Percentiles rank a stretch among this genome's conserved stretches.
Conservation (phyloP, 75 land plant species). For the Pinus tabuliformis region DNA sequence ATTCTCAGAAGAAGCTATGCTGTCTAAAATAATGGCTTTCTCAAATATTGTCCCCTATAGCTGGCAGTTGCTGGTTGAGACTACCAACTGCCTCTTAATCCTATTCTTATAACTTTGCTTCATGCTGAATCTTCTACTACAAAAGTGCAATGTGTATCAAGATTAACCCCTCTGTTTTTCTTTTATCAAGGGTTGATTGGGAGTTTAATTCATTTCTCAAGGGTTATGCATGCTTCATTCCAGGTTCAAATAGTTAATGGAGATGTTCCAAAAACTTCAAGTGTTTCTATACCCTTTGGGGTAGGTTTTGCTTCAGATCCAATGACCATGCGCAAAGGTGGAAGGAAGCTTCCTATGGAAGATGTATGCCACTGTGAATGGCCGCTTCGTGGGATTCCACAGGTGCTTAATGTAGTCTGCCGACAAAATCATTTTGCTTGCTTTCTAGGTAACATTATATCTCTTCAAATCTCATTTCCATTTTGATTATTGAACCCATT, state of each 20-base stretch:
- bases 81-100: background rate
- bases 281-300: conserved; percentile 53
- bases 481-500: background rate
- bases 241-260: conserved; percentile 52
- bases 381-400: conserved; percentile 75
- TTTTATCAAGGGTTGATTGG: too few relatives aligned
- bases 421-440: background rate
- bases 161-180: too few relatives aligned
- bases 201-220: background rate
- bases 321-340: conserved; percentile 84
- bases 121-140: background rate
- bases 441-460: background rate
- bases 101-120: background rate
- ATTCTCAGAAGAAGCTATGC: too few relatives aligned
- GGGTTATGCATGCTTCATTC: background rate
- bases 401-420: conserved; percentile 43
- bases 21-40: too few relatives aligned
- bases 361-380: conserved; percentile 81
- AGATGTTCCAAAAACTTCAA: conserved; percentile 19
- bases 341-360: conserved; percentile 90
- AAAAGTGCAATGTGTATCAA: background rate
- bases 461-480: background rate
- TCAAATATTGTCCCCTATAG: too few relatives aligned
- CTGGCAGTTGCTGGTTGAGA: too few relatives aligned
- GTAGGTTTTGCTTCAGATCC: conserved; percentile 93